Conservation (phyloP, 2,329 filamentous ascomycete genomes). For the Colletotrichum destructivum region DNA sequence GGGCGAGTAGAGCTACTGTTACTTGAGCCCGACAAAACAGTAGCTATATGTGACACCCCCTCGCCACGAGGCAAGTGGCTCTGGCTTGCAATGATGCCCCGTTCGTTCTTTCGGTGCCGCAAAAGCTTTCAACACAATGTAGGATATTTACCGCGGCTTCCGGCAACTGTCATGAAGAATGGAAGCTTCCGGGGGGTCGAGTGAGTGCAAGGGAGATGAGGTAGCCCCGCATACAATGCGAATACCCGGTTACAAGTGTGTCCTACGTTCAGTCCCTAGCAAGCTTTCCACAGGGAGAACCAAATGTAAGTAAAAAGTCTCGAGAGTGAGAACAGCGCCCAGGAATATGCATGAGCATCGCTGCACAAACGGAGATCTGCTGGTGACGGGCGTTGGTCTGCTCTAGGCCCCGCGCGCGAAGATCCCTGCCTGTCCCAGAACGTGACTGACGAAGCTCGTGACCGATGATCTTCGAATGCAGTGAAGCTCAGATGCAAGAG, state of each 20-base stretch:
- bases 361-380: neutral
- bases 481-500: neutral
- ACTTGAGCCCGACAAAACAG: too few relatives aligned
- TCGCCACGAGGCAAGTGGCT: too few relatives aligned
- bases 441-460: too few relatives aligned
- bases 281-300: neutral
- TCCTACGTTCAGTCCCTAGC: neutral
- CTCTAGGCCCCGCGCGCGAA: too few relatives aligned
- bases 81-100: too few relatives aligned
- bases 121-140: too few relatives aligned
- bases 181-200: neutral
- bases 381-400: neutral
- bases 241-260: neutral
- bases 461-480: too few relatives aligned
- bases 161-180: neutral
- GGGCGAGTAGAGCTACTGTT: too few relatives aligned
- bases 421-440: neutral
- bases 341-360: neutral
- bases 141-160: too few relatives aligned
- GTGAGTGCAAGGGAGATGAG: neutral
- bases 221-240: neutral
- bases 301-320: neutral
- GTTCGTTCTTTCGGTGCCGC: too few relatives aligned
- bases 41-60: too few relatives aligned
- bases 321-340: neutral